Percentiles rank a stretch among this genome's conserved stretches.
Conservation (phyloP, 2,329 filamentous ascomycete genomes). For the Bipolaris sorokiniana region DNA sequence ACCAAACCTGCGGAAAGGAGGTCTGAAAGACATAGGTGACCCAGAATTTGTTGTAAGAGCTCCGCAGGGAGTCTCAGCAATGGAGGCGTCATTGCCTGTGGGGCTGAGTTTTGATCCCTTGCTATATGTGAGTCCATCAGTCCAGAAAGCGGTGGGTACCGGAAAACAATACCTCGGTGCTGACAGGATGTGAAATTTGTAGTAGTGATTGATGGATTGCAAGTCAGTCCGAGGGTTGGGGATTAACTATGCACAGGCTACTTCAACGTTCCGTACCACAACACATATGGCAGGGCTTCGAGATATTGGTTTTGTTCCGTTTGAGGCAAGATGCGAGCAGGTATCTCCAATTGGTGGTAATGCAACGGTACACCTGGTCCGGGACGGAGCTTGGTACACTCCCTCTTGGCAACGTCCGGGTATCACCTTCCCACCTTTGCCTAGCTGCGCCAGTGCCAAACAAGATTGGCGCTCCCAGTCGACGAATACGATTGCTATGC, state of each 20-base stretch:
- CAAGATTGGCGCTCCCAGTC: slow-evolving; percentile 16
- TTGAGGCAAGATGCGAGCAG: neutral
- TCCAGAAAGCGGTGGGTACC: neutral
- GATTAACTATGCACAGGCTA: neutral
- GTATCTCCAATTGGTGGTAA: slow-evolving; percentile 10
- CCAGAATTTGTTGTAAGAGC: slow-evolving; percentile 74
- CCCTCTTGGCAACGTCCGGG: slow-evolving; percentile 26
- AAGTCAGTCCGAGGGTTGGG: neutral
- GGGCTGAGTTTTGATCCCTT: neutral
- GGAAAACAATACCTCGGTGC: neutral
- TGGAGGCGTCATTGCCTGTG: slow-evolving; percentile 14
- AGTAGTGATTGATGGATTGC: neutral
- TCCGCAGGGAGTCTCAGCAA: slow-evolving; percentile 72
- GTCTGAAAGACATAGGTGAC: slow-evolving; percentile 68
- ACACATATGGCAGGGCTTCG: neutral
- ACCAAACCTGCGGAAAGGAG: slow-evolving; percentile 66
- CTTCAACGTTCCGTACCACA: neutral
- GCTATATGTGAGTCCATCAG: neutral
- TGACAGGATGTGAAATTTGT: neutral
- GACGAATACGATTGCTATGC: slow-evolving; percentile 24
- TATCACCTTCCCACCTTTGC: slow-evolving; percentile 41
- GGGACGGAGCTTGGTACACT: slow-evolving; percentile 8
- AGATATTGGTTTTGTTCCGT: neutral
- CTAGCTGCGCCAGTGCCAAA: slow-evolving; percentile 22
- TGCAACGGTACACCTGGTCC: slow-evolving; percentile 6